Conservation (phyloP, 306 rosid species). For the Alnus rubra region DNA sequence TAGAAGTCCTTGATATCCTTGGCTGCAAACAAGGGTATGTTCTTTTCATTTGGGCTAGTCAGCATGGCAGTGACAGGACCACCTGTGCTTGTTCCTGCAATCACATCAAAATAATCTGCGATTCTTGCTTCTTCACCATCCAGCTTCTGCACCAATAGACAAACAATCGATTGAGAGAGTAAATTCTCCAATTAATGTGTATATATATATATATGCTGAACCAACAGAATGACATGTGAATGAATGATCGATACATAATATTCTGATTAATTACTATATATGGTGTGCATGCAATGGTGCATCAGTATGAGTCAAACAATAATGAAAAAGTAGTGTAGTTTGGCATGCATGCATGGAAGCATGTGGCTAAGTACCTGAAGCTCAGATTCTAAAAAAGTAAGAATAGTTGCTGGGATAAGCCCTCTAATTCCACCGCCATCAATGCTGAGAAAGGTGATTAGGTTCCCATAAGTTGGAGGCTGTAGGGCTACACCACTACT, state of each 20-base stretch:
- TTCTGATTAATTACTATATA: too few relatives aligned
- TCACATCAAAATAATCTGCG: constrained; percentile 1
- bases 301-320: too few relatives aligned
- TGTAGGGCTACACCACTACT: background rate
- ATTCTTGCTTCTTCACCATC: constrained; percentile 12
- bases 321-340: too few relatives aligned
- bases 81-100: background rate
- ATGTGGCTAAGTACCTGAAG: background rate
- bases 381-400: background rate
- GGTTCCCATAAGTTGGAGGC: constrained; percentile 4
- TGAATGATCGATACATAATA: too few relatives aligned
- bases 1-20: constrained; percentile 14
- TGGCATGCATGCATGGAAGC: too few relatives aligned
- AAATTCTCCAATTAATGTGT: background rate
- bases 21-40: constrained; percentile 9
- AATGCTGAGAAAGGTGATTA: constrained; percentile 1
- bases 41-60: background rate
- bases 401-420: constrained; percentile 6
- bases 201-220: too few relatives aligned
- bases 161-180: too few relatives aligned
- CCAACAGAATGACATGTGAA: too few relatives aligned
- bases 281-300: too few relatives aligned
- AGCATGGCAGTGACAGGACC: background rate
- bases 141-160: background rate
- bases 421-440: constrained; percentile 15